These are phyloP conservation scores for Yarrowia sp. DNA, from an alignment of 805 yeast species.

Conservation along the genomic window DNA sequence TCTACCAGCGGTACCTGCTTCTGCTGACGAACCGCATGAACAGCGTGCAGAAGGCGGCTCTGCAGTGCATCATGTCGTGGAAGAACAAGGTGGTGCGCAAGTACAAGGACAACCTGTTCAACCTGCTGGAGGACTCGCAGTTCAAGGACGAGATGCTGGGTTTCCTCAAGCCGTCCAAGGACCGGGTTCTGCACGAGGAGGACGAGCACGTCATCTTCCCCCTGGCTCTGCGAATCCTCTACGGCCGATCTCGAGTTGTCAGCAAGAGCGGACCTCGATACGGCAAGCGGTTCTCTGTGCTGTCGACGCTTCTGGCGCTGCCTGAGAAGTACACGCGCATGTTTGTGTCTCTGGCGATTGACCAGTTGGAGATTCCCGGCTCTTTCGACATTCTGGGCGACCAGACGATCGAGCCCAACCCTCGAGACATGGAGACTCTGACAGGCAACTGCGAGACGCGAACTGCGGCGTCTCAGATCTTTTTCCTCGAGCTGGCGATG, in stretches of 20 bases:
- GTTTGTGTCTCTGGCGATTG: slow-evolving; percentile 63
- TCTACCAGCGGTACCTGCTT: slow-evolving; percentile 52
- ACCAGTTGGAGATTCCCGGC: slow-evolving; percentile 43
- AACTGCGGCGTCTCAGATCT: neutral
- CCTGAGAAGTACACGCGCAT: slow-evolving; percentile 48
- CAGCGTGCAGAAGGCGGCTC: slow-evolving; percentile 68
- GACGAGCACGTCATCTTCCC: slow-evolving; percentile 69
- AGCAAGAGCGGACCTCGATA: slow-evolving; percentile 58
- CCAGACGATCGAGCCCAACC: neutral
- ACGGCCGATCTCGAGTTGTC: slow-evolving; percentile 78
- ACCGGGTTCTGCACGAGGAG: slow-evolving; percentile 50
- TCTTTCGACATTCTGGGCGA: neutral
- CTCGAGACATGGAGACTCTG: neutral
- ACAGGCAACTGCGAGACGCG: slow-evolving; percentile 7
- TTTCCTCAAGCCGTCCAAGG: slow-evolving; percentile 55
- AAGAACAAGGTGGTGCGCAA: slow-evolving; percentile 57
- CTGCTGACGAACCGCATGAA: slow-evolving; percentile 60
- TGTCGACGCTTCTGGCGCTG: slow-evolving; percentile 39
- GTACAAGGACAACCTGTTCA: slow-evolving; percentile 69
- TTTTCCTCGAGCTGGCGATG: slow-evolving; percentile 41
- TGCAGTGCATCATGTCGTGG: slow-evolving; percentile 66
- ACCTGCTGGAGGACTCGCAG: slow-evolving; percentile 73
- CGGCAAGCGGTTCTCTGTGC: slow-evolving; percentile 52
- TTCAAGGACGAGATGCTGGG: slow-evolving; percentile 81
- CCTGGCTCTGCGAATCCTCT: slow-evolving; percentile 68